Base-by-base conservation (phyloP, 1,284 basidiomycete genomes). In the Trametes hirsuta region DNA sequence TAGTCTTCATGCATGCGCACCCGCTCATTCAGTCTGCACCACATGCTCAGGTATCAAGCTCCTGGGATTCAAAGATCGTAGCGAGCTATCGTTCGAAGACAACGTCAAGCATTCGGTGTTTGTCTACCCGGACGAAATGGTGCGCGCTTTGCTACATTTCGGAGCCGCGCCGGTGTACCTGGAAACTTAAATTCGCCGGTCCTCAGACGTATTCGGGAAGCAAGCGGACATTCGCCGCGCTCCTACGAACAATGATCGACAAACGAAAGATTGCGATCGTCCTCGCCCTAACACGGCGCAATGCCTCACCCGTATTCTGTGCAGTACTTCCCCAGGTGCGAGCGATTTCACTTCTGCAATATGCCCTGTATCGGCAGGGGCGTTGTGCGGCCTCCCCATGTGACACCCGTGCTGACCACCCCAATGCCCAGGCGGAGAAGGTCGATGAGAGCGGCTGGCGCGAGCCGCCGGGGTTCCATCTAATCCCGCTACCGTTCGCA, bases 71-170 rank as follows among this genome's bases (percentile, higher is more conserved):
- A 94, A 96, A 73, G 81, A 88, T 61, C 80, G 82, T n/a, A 73
- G 77, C 4, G 83, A 90, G 59, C 80, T 98, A 1, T 76, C 77
- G 0, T 91, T 95, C 66, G 89, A 95, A 72, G 93, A 97, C 71
- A 97, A 97, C 66, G 77, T 97, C 68, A 97, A 95, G 71, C 95
- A 97, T 74, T 87, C 94, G 0, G 78, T 87, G 53, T 99, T 99
- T 71, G 86, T 99, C 62, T 95, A 95, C 72, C 97, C 97, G 0
- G 91, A 97, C 67, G 97, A 99, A 72, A 78, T 84, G 73, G 94
- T 94, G 62, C 59, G 83, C 69, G 21, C 39, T 35, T 21, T 40
- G 35, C 36, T 41, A 36, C 55, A 40, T n/a, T 49, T 22, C 34
- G 24, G 34, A 30, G 25, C 30, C 52, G 30, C n/a, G 10, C 46